Evolutionary conservation across 2,329 filamentous ascomycete genomes (phyloP), one percentile per base, ranked within the genome.

Genomic region (Ascochyta pisi): DNA sequence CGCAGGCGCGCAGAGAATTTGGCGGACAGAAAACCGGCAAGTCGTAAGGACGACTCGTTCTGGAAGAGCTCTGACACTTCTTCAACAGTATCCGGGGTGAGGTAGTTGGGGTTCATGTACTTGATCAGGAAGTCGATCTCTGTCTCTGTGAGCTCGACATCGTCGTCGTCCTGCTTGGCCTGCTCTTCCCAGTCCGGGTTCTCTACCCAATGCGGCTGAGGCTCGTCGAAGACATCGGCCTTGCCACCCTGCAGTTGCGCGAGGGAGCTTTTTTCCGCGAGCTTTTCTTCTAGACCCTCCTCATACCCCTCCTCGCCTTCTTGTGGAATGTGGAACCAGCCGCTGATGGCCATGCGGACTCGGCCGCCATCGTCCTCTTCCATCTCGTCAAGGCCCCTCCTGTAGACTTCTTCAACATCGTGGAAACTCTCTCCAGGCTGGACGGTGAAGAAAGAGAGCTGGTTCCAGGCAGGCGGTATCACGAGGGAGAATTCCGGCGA

Each of bases 341-440:
- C 95, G 73, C 92, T 96, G 71, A 99, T 96, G 46, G 95, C 95
- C 94, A 99, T 98, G 64, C 95, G 88, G 44, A 97, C 86, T 43
- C 91, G 86, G 1, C 89, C 89, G 16, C 89, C 89, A 55, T 93
- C 85, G 71, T 83, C 75, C 83, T 86, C 72, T 83, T 83, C 50
- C 87, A 84, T 76, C 86, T 84, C 67, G 80, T 83, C 72, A 80
- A 81, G 57, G 73, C 82, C 61, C 79, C 81, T 68, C 73, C 90
- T 87, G 78, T 97, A 98, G 4, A 99, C 95, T 78, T 99, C 95
- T 78, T 98, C 94, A 51, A 99, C 95, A 74, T 99, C 95, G 77
- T 99, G 95, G 77, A 98, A 99, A 75, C 94, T 98, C 83, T 96
- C 89, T n/a, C 95, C 95, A 0, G 95, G 95, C 79, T 97, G 92